Percentiles rank a stretch among this genome's conserved stretches.
phyloP scores from a whole-genome alignment of 495 filamentous ascomycete genomes.

The Tuber magnatum region DNA sequence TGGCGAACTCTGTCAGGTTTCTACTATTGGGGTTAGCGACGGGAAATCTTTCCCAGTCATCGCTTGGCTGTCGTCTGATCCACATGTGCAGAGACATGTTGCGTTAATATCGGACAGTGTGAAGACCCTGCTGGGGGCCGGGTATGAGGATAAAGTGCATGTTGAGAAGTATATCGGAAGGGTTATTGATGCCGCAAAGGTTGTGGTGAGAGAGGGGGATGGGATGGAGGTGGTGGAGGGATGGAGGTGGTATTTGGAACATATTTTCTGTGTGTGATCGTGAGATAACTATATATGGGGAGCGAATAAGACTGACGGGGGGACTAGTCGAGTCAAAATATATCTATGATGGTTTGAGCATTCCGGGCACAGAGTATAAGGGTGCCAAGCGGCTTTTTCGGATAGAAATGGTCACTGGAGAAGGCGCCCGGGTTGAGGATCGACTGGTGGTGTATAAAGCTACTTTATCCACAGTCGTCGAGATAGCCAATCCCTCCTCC shows the following conservation, averaged over 20 bases:
- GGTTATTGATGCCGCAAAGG: slow-evolving; percentile 43
- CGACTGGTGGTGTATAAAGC: slow-evolving; percentile 19
- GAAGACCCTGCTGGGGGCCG: slow-evolving; percentile 19
- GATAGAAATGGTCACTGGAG: slow-evolving; percentile 35
- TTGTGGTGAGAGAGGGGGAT: slow-evolving; percentile 50
- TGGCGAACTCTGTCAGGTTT: slow-evolving; percentile 30
- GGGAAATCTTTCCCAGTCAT: slow-evolving; percentile 21
- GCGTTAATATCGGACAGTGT: slow-evolving; percentile 36
- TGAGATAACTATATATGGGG: background rate
- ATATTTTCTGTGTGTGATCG: slow-evolving; percentile 48
- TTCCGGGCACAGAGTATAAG: slow-evolving; percentile 38
- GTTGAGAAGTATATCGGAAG: slow-evolving; percentile 28
- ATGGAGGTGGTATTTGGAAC: slow-evolving; percentile 61
- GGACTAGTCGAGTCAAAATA: slow-evolving; percentile 39
- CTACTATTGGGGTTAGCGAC: slow-evolving; percentile 8
- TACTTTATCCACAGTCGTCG: slow-evolving; percentile 25
- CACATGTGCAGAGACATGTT: slow-evolving; percentile 29
- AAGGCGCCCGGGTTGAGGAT: background rate
- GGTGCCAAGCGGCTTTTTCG: slow-evolving; percentile 39
- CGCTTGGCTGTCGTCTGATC: slow-evolving; percentile 36
- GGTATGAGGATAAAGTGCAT: slow-evolving; percentile 36
- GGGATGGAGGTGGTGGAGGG: slow-evolving; percentile 44
- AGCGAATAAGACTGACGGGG: background rate
- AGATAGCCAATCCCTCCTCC: slow-evolving; percentile 15
- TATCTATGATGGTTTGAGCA: slow-evolving; percentile 29